Evolutionary conservation across 1,284 basidiomycete species (phyloP).

Genomic region (Malassezia furfur): DNA sequence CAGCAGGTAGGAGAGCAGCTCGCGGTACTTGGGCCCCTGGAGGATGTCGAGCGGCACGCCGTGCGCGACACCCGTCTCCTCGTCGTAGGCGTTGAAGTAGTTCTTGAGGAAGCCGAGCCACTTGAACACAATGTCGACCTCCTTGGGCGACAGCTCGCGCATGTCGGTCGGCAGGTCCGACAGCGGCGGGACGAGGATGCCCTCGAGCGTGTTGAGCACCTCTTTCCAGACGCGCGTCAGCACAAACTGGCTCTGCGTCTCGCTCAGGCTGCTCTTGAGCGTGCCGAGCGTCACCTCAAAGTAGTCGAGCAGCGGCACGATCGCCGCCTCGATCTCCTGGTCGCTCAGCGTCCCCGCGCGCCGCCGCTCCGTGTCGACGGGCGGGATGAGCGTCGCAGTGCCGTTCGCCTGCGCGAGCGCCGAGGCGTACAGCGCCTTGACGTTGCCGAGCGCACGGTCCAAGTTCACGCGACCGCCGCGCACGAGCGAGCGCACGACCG

Average conservation of each 20-base stretch:
- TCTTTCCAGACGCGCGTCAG: constrained; percentile 96
- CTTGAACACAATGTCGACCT: constrained; percentile 94
- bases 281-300: constrained; percentile 88
- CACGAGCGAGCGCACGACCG: constrained; percentile 54
- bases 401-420: constrained; percentile 38
- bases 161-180: constrained; percentile 80
- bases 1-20: constrained; percentile 40
- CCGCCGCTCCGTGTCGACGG: constrained; percentile 31
- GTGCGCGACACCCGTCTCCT: constrained; percentile 58
- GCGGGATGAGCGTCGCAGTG: constrained; percentile 36
- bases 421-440: constrained; percentile 42
- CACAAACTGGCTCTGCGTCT: constrained; percentile 65
- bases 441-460: constrained; percentile 44
- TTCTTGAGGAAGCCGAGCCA: constrained; percentile 79
- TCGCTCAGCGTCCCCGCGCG: constrained; percentile 70
- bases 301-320: constrained; percentile 86
- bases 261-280: constrained; percentile 73
- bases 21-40: constrained; percentile 94
- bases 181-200: constrained; percentile 79
- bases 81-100: constrained; percentile 89
- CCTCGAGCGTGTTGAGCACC: constrained; percentile 76
- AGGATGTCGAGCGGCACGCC: constrained; percentile 68
- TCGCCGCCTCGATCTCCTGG: constrained; percentile 86
- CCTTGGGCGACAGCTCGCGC: constrained; percentile 82
- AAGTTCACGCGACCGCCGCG: constrained; percentile 40